Conservation (phyloP, 306 rosid genomes). For the Trifolium pratense region DNA sequence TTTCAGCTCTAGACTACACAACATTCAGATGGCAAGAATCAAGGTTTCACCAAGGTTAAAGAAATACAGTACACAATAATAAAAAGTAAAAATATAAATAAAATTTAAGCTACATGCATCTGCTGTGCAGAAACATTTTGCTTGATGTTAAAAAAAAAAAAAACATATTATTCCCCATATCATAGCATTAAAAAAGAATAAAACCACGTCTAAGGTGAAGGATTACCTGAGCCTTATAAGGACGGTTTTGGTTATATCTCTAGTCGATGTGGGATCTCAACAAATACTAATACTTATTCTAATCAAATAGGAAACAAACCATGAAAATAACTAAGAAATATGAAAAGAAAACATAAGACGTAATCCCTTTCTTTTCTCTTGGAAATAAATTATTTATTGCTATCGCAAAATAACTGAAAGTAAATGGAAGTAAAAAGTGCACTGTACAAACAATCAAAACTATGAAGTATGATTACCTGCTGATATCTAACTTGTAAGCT, state of each 20-base stretch:
- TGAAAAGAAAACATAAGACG: conserved; percentile 1
- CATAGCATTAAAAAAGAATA: not conserved
- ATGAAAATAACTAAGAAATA: not conserved
- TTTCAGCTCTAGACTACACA: not conserved
- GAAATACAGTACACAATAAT: conserved; percentile 40
- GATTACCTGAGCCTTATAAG: not conserved
- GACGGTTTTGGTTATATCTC: not conserved
- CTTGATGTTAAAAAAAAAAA: conserved; percentile 13
- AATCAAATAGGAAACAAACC: conserved; percentile 14
- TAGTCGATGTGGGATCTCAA: not conserved
- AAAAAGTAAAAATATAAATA: conserved; percentile 13
- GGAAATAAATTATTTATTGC: conserved; percentile 13
- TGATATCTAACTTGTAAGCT: conserved; percentile 69
- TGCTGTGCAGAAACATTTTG: conserved; percentile 5
- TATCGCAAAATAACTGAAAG: conserved; percentile 12
- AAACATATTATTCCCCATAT: conserved; percentile 13
- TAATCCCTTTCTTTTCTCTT: conserved; percentile 18
- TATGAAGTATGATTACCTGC: conserved; percentile 59
- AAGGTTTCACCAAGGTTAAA: conserved; percentile 3
- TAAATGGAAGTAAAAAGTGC: conserved; percentile 27
- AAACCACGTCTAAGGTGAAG: not conserved
- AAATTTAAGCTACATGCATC: not conserved
- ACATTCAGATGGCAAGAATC: conserved; percentile 5
- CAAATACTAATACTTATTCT: not conserved
- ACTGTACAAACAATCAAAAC: conserved; percentile 28